Conservation (phyloP, 768 basidiomycete species). For the Mycena crocata region DNA sequence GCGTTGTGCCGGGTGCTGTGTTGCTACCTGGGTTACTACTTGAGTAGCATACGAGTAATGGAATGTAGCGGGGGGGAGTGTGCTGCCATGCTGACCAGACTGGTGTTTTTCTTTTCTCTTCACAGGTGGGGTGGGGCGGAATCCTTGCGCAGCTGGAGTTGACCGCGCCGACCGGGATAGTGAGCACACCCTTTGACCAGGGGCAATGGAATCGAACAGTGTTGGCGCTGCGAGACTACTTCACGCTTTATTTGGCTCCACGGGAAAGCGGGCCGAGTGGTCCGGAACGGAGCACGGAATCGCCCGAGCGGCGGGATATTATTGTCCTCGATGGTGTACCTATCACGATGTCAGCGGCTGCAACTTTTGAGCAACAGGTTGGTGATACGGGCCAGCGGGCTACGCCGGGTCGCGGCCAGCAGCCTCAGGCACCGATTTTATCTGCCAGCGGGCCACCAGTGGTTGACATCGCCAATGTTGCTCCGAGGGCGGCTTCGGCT, state of each 20-base stretch:
- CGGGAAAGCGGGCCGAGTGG: neutral
- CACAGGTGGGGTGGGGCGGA: conserved; percentile 16
- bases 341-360: neutral
- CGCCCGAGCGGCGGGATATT: too few relatives aligned
- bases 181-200: neutral
- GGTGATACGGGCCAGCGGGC: neutral
- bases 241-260: neutral
- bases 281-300: too few relatives aligned
- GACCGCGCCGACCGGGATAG: neutral
- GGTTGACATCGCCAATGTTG: neutral
- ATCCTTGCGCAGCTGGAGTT: conserved; percentile 20
- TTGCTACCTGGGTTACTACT: neutral
- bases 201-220: neutral
- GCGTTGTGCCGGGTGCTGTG: neutral
- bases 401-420: neutral
- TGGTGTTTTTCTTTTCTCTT: too few relatives aligned
- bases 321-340: too few relatives aligned
- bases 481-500: neutral
- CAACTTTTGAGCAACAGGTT: neutral
- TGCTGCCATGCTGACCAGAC: conserved; percentile 9
- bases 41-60: neutral
- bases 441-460: neutral
- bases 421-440: neutral
- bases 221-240: conserved; percentile 19
- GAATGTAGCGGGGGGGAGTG: neutral